phyloP scores from a whole-genome alignment of 495 filamentous ascomycete genomes.

The Hypoxylon cercidicola region DNA sequence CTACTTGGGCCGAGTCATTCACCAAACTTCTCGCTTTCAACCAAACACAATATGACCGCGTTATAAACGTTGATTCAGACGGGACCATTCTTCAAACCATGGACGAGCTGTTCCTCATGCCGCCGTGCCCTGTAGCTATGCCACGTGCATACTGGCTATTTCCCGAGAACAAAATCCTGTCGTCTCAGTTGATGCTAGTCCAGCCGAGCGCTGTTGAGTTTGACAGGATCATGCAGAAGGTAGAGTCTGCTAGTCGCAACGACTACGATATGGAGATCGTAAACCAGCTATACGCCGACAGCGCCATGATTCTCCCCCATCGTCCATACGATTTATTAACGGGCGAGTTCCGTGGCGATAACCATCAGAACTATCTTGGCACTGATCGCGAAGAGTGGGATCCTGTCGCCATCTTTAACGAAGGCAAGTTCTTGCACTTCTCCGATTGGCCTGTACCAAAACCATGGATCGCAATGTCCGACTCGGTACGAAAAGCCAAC shows the following conservation, averaged over 20 bases:
- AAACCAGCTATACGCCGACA: slow-evolving; percentile 73
- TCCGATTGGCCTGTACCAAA: slow-evolving; percentile 84
- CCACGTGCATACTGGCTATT: slow-evolving; percentile 77
- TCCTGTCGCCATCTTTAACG: slow-evolving; percentile 66
- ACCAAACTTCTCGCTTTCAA: slow-evolving; percentile 79
- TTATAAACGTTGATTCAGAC: slow-evolving; percentile 77
- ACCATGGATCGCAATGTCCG: slow-evolving; percentile 75
- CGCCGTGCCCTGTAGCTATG: slow-evolving; percentile 68
- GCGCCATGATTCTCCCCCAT: slow-evolving; percentile 79
- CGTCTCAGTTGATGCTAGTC: slow-evolving; percentile 72
- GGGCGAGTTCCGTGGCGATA: slow-evolving; percentile 71
- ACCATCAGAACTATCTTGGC: slow-evolving; percentile 72
- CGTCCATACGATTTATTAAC: slow-evolving; percentile 75
- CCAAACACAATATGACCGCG: slow-evolving; percentile 71
- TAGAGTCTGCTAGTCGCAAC: slow-evolving; percentile 50
- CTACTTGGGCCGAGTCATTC: slow-evolving; percentile 71
- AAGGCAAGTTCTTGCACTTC: slow-evolving; percentile 84
- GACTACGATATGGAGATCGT: slow-evolving; percentile 80
- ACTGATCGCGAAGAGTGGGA: slow-evolving; percentile 74
- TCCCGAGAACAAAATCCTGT: slow-evolving; percentile 62
- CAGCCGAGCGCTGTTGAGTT: slow-evolving; percentile 68
- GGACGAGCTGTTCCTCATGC: slow-evolving; percentile 82
- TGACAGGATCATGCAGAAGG: slow-evolving; percentile 60
- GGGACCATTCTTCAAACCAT: slow-evolving; percentile 69
- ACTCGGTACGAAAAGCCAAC: slow-evolving; percentile 61